These are phyloP conservation scores for Noccaea bulbosa DNA, from an alignment of 345 rosid genomes.

Conservation along the genomic window DNA sequence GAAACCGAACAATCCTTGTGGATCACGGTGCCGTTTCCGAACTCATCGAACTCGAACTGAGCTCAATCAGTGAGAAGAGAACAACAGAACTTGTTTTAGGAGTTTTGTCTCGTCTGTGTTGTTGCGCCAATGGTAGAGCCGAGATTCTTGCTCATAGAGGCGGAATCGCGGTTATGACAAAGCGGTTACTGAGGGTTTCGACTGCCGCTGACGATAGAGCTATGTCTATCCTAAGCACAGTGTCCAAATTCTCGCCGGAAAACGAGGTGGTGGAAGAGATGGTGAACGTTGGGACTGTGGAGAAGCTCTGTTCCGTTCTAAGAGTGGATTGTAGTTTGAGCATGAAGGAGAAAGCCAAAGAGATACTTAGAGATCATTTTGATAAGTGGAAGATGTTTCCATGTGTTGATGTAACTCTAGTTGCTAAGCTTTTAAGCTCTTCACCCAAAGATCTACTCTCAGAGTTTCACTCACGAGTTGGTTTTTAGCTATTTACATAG, in stretches of 20 bases:
- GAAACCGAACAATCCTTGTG: slow-evolving; percentile 61
- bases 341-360: slow-evolving; percentile 59
- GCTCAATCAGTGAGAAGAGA: slow-evolving; percentile 43
- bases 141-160: slow-evolving; percentile 58
- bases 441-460: slow-evolving; percentile 28
- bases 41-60: slow-evolving; percentile 73
- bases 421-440: slow-evolving; percentile 41
- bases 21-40: slow-evolving; percentile 56
- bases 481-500: slow-evolving; percentile 7
- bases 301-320: slow-evolving; percentile 61
- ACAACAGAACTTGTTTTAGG: slow-evolving; percentile 66
- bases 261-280: slow-evolving; percentile 62
- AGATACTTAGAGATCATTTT: slow-evolving; percentile 57
- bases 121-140: slow-evolving; percentile 71
- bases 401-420: slow-evolving; percentile 46
- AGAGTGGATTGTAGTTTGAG: slow-evolving; percentile 48
- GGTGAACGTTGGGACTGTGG: slow-evolving; percentile 58
- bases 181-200: slow-evolving; percentile 60
- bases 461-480: slow-evolving; percentile 21
- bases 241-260: slow-evolving; percentile 57
- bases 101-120: slow-evolving; percentile 62
- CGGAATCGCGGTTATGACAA: slow-evolving; percentile 62
- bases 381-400: slow-evolving; percentile 67
- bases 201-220: slow-evolving; percentile 59
- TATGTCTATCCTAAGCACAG: slow-evolving; percentile 50